phyloP scores from a whole-genome alignment of 306 rosid genomes.

The Biancaea sappan region DNA sequence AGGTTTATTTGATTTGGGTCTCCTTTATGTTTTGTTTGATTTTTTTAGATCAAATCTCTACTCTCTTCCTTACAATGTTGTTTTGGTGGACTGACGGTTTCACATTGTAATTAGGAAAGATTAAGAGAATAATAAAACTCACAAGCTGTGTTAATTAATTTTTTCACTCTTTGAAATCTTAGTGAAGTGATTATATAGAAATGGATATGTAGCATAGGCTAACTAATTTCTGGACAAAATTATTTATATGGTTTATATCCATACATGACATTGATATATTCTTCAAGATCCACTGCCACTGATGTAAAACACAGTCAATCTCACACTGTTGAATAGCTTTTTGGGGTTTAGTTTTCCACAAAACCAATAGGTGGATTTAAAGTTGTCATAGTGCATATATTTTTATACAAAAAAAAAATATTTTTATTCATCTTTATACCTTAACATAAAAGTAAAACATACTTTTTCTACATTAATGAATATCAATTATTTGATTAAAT shows the following conservation, averaged over 20 bases:
- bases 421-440: not conserved
- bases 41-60: not conserved
- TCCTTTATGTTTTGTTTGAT: slow-evolving; percentile 17
- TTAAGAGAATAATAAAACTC: not conserved
- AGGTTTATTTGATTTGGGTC: slow-evolving; percentile 25
- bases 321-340: not conserved
- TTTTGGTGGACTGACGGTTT: slow-evolving; percentile 1
- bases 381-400: not conserved
- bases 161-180: not conserved
- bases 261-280: not conserved
- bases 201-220: not conserved
- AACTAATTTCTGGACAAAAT: not conserved
- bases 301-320: not conserved
- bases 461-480: not conserved
- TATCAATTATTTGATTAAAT: not conserved
- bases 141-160: no score
- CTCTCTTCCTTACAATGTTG: slow-evolving; percentile 20
- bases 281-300: not conserved
- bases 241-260: not conserved
- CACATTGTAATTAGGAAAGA: not conserved
- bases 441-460: not conserved
- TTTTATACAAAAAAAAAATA: no score
- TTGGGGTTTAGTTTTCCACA: not conserved
- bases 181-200: not conserved
- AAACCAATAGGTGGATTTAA: not conserved